A percentile compares a stretch with the other conserved stretches of the same genome.
Evolutionary conservation across 1,284 basidiomycete genomes (phyloP).

Genomic region (Heterobasidion occidentale): DNA sequence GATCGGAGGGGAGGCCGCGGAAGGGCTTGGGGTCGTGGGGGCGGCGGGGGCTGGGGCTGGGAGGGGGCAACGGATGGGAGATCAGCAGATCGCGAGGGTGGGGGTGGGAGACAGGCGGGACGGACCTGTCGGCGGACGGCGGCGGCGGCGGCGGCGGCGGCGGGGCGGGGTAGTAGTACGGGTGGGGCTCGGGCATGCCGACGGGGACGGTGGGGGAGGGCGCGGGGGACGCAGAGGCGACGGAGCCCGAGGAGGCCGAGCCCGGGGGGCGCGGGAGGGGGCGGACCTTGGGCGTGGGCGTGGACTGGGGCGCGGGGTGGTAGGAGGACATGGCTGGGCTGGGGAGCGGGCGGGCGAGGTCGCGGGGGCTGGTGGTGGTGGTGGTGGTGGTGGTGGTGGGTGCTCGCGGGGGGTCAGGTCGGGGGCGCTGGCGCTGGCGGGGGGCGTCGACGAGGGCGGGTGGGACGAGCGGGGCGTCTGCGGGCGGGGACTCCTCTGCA

Average conservation of each 20-base stretch:
- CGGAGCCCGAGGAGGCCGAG: background rate
- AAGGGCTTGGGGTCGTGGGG: conserved; percentile 1
- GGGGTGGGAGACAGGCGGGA: background rate
- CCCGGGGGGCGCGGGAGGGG: conserved; percentile 11
- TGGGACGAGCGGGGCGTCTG: conserved; percentile 2
- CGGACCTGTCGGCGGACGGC: background rate
- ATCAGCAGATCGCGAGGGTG: background rate
- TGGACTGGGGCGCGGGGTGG: conserved; percentile 9
- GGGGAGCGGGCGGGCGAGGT: conserved; percentile 7
- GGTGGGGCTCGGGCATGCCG: conserved; percentile 15
- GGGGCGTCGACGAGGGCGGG: conserved; percentile 1
- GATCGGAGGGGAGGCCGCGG: conserved; percentile 12
- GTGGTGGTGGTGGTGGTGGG: background rate
- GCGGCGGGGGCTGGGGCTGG: background rate
- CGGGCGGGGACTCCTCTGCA: conserved; percentile 11
- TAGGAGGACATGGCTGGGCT: conserved; percentile 3
- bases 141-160: background rate
- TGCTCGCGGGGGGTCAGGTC: background rate
- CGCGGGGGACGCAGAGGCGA: background rate
- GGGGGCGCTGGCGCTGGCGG: conserved; percentile 1
- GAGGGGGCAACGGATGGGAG: conserved; percentile 1
- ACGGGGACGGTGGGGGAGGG: conserved; percentile 6
- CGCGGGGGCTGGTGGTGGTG: conserved; percentile 7
- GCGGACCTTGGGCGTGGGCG: conserved; percentile 7
- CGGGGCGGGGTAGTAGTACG: conserved; percentile 7